Conservation (phyloP, 768 basidiomycete genomes). For the Termitomyces sp. region DNA sequence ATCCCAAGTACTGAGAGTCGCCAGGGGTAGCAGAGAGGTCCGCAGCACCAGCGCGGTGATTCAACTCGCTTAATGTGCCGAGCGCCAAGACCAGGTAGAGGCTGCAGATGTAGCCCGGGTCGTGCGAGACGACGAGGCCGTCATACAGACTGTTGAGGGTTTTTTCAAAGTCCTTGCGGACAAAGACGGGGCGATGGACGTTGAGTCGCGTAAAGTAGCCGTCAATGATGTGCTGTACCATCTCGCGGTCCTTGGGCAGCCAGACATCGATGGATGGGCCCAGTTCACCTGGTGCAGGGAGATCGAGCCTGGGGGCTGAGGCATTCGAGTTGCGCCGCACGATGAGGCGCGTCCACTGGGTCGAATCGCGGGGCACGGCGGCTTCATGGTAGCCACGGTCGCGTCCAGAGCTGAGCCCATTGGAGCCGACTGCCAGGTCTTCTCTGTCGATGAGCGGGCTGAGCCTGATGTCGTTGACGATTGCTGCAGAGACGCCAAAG, state of each 20-base stretch:
- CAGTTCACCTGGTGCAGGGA: conserved; percentile 26
- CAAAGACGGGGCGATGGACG: conserved; percentile 74
- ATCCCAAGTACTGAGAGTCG: conserved; percentile 30
- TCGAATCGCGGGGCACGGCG: conserved; percentile 54
- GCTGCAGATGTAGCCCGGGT: conserved; percentile 78
- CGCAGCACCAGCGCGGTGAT: conserved; percentile 58
- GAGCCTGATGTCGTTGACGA: conserved; percentile 63
- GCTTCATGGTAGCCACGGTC: conserved; percentile 56
- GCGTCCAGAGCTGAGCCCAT: conserved; percentile 65
- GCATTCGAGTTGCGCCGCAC: conserved; percentile 45
- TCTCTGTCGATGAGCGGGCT: conserved; percentile 54
- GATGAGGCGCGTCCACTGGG: conserved; percentile 57
- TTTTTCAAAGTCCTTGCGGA: conserved; percentile 64
- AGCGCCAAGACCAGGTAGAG: conserved; percentile 76
- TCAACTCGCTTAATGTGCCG: conserved; percentile 80
- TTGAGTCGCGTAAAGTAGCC: conserved; percentile 79
- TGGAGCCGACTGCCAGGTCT: conserved; percentile 75
- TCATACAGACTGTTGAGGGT: conserved; percentile 67
- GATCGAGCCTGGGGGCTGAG: conserved; percentile 31
- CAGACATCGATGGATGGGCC: conserved; percentile 49
- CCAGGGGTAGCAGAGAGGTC: conserved; percentile 40
- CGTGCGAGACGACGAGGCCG: conserved; percentile 43
- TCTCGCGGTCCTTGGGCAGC: conserved; percentile 74
- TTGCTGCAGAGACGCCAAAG: conserved; percentile 73
- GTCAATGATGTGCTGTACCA: conserved; percentile 59